phyloP scores from a whole-genome alignment of 2,329 filamentous ascomycete species.

The Diaporthe helianthi region DNA sequence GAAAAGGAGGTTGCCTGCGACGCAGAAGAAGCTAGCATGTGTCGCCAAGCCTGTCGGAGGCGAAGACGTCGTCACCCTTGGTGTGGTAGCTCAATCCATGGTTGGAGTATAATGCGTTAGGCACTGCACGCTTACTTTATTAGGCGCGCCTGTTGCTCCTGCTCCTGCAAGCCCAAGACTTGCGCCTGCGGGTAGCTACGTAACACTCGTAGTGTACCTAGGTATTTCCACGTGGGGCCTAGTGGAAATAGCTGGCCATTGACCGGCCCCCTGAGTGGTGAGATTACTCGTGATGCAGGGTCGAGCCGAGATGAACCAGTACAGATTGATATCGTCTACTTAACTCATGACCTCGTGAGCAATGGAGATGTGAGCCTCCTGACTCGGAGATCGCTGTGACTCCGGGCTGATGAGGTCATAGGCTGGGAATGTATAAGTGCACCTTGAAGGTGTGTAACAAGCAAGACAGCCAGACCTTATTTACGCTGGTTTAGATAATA shows the following conservation, averaged over 20 bases:
- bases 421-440: not conserved
- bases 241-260: not conserved
- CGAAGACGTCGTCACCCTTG: not conserved
- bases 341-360: too few species aligned
- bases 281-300: constrained; percentile 15
- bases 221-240: not conserved
- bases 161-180: constrained; percentile 3
- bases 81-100: not conserved
- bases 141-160: not conserved
- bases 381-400: constrained; percentile 7
- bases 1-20: not conserved
- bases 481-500: not conserved
- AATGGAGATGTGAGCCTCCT: constrained; percentile 11
- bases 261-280: constrained; percentile 25
- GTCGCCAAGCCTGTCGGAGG: not conserved
- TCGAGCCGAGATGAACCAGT: constrained; percentile 26
- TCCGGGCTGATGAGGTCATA: not conserved
- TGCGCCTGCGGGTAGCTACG: not conserved
- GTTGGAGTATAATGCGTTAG: not conserved
- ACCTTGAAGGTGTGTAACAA: not conserved
- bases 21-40: not conserved
- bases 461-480: not conserved
- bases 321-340: too few species aligned
- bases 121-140: not conserved
- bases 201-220: not conserved